Percentiles rank a stretch among this genome's conserved stretches.
Conservation (phyloP, 805 yeast species). For the Lachancea quebecensis region DNA sequence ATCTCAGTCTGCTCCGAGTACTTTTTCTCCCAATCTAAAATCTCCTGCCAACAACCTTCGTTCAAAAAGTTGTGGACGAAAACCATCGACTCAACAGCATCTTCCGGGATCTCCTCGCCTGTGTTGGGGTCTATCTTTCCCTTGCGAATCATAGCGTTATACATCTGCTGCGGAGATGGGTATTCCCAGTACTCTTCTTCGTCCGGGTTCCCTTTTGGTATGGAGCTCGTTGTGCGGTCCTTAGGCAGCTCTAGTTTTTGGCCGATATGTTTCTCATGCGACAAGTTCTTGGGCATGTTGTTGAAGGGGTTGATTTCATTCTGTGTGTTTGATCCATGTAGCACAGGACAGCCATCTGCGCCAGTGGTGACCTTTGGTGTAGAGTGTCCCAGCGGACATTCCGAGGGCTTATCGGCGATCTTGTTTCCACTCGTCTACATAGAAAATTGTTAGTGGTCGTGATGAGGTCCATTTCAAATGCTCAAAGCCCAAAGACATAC, state of each 20-base stretch:
- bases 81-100: constrained; percentile 95
- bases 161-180: constrained; percentile 99
- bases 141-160: constrained; percentile 92
- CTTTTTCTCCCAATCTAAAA: constrained; percentile 81
- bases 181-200: constrained; percentile 90
- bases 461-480: background rate
- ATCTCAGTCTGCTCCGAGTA: constrained; percentile 48
- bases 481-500: background rate
- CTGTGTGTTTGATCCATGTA: constrained; percentile 26
- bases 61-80: constrained; percentile 92
- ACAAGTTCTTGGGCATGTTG: constrained; percentile 76
- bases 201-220: constrained; percentile 91
- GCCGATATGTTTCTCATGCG: constrained; percentile 62
- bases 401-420: background rate
- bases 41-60: constrained; percentile 97
- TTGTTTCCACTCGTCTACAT: background rate
- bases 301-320: constrained; percentile 64
- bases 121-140: constrained; percentile 49
- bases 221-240: constrained; percentile 73
- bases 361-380: constrained; percentile 29
- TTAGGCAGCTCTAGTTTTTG: constrained; percentile 76
- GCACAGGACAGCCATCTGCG: constrained; percentile 27
- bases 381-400: constrained; percentile 33
- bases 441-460: background rate
- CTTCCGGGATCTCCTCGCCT: constrained; percentile 80